Evolutionary conservation across 352 stramenopile species (phyloP), one percentile per base, ranked within the genome.

Genomic region (Phytopythium cucurbitacearum): DNA sequence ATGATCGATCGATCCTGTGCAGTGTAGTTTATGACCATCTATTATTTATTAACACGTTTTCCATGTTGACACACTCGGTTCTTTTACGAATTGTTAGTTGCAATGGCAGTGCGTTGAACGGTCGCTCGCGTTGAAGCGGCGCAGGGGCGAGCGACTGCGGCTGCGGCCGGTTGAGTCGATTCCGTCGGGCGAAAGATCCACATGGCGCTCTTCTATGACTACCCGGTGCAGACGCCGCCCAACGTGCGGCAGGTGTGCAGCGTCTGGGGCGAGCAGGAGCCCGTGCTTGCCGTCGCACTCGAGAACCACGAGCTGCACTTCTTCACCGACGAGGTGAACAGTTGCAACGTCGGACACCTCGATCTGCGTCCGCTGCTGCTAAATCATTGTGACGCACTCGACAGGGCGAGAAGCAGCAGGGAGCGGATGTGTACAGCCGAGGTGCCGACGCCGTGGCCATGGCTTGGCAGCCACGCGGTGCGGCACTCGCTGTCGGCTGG

Each of bases 261-360:
- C 13, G 68, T 78, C 0, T 97, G 90, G 90, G 87, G 77, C 15
- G 86, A 96, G 54, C 67, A 73, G 32, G 87, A 97, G 41, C 71
- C 84, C 0, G 66, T 97, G 49, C 62, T 97, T 2, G 90, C 89
- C 0, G 73, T 95, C 9, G 83, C 60, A 6, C 60, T 92, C 38
- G 80, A 96, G 51, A 94, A 92, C 57, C 71, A 76, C 16, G 80
- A 93, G 56, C 70, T 97, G n/a, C 76, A 93, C 45, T 95, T 97
- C 52, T 97, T 92, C 63, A 89, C 69, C 0, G 88, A 96, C 69
- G 88, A 97, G 67, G 86, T 92, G 56, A 33, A 50, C 44, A 3
- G 11, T 1, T 5, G 5, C n/a, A 5, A 5, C 6, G 6, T 39
- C 45, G 40, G 8, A n/a, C 5, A 9, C 21, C 21, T 28, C 21